phyloP scores from a whole-genome alignment of 441 rosid genomes.

The Populus hybrid region DNA sequence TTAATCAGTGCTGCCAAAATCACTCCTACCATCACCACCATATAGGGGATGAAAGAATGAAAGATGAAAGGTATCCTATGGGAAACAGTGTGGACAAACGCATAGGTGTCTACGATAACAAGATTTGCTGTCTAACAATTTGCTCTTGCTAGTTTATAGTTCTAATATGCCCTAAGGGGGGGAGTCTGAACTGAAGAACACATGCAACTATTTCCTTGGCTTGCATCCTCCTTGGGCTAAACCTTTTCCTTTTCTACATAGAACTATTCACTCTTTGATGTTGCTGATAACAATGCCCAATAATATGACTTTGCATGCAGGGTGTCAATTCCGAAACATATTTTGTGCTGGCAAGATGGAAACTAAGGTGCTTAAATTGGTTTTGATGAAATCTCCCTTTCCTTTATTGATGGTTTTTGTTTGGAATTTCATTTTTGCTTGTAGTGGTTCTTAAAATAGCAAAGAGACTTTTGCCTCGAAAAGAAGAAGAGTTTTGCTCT shows the following conservation, averaged over 20 bases:
- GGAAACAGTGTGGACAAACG: not conserved
- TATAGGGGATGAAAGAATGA: not conserved
- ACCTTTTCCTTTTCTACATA: not conserved
- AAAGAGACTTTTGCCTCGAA: not conserved
- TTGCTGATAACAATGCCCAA: not conserved
- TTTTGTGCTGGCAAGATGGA: conserved; percentile 65
- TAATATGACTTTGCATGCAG: conserved; percentile 38
- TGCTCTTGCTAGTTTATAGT: not conserved
- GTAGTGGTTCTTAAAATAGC: not conserved
- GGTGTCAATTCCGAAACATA: conserved; percentile 40
- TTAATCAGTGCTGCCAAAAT: not conserved
- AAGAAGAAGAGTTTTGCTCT: not conserved
- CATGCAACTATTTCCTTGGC: not conserved
- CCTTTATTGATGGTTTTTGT: not conserved
- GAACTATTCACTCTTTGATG: not conserved
- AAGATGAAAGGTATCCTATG: no score
- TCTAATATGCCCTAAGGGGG: not conserved
- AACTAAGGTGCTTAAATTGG: conserved; percentile 54
- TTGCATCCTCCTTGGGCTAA: not conserved
- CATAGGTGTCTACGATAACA: not conserved
- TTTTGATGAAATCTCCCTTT: not conserved
- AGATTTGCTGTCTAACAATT: not conserved
- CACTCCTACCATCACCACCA: not conserved
- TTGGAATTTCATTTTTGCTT: not conserved
- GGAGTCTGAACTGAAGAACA: not conserved